A percentile compares a stretch with the other conserved stretches of the same genome.
phyloP scores from a whole-genome alignment of 2,329 filamentous ascomycete genomes.

The Hypoxylon sp. region DNA sequence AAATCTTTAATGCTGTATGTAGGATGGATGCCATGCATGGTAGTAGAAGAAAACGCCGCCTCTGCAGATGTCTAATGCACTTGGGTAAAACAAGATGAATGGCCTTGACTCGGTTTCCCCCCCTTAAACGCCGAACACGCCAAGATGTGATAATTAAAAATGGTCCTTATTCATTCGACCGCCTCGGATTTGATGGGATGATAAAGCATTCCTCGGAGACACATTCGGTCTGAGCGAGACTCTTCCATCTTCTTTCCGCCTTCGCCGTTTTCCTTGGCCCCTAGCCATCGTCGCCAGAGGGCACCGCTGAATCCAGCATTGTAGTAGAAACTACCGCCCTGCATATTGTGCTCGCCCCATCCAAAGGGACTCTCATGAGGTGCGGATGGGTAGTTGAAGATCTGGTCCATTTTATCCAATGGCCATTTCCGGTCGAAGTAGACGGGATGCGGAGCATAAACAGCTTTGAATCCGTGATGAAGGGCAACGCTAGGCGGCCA shows the following conservation, averaged over 20 bases:
- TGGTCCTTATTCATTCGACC: conserved; percentile 31
- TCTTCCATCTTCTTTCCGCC: conserved; percentile 48
- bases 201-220: conserved; percentile 69
- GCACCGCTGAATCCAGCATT: conserved; percentile 67
- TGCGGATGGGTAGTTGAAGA: conserved; percentile 68
- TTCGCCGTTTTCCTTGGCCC: conserved; percentile 40
- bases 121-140: conserved; percentile 32
- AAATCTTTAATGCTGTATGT: conserved; percentile 26
- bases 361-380: conserved; percentile 63
- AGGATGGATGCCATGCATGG: conserved; percentile 26
- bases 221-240: conserved; percentile 61
- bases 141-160: conserved; percentile 17
- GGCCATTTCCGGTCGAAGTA: conserved; percentile 71
- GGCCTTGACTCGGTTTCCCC: conserved; percentile 3
- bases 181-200: conserved; percentile 68
- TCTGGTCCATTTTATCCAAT: conserved; percentile 64
- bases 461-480: conserved; percentile 68
- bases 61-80: conserved; percentile 32
- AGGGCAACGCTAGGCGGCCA: conserved; percentile 63
- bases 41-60: conserved; percentile 25
- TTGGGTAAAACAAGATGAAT: conserved; percentile 19
- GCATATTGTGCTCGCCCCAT: conserved; percentile 72
- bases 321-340: conserved; percentile 73
- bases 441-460: conserved; percentile 71
- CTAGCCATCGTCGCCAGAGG: conserved; percentile 70